These are phyloP conservation scores for Carex arenaria DNA, from an alignment of 202 grass and related monocot species.

Conservation along the genomic window DNA sequence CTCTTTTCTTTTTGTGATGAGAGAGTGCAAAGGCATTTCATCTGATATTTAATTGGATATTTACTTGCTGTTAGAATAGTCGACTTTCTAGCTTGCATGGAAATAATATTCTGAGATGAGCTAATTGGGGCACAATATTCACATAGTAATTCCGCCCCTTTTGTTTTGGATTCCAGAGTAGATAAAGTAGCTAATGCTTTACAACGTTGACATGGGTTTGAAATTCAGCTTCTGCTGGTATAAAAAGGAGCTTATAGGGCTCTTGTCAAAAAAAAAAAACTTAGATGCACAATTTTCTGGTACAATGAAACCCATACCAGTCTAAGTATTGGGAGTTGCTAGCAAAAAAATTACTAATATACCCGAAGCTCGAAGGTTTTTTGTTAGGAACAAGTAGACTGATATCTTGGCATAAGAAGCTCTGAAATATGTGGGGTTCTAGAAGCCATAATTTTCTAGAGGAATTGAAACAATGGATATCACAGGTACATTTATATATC, in stretches of 20 bases:
- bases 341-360: background rate
- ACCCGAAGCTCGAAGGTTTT: background rate
- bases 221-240: background rate
- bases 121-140: background rate
- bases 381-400: background rate
- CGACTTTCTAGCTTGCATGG: background rate
- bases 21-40: background rate
- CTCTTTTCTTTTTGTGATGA: background rate
- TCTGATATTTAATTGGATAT: background rate
- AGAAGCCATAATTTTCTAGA: background rate
- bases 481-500: background rate
- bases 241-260: background rate
- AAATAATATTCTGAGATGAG: background rate
- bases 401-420: background rate
- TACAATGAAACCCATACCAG: background rate
- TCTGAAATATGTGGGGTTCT: background rate
- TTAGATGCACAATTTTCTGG: background rate
- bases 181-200: background rate
- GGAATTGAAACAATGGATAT: background rate
- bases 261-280: background rate
- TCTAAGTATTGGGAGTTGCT: background rate
- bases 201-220: background rate
- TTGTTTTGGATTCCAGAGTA: background rate
- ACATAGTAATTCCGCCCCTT: background rate
- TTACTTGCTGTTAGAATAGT: background rate